Conservation (phyloP, 768 basidiomycete genomes). For the Mycena crocata region DNA sequence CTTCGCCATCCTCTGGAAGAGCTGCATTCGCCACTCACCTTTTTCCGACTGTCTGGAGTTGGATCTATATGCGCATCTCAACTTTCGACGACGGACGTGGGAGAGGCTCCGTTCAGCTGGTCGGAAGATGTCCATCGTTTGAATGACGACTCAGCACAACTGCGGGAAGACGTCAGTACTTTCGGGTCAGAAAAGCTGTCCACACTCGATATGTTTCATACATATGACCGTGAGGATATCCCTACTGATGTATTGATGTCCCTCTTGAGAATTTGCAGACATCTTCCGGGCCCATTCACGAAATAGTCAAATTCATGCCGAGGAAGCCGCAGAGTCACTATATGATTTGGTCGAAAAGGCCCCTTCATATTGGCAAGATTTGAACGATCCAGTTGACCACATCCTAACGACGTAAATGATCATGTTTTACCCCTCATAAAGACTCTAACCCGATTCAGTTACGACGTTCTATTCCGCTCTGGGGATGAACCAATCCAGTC, state of each 20-base stretch:
- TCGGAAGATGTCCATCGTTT: slow-evolving; percentile 53
- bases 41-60: slow-evolving; percentile 61
- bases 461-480: slow-evolving; percentile 69
- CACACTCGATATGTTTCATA: slow-evolving; percentile 60
- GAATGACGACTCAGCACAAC: slow-evolving; percentile 38
- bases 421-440: slow-evolving; percentile 4
- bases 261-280: slow-evolving; percentile 42
- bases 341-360: slow-evolving; percentile 65
- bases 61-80: slow-evolving; percentile 61
- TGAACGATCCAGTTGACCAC: slow-evolving; percentile 59
- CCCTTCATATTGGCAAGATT: slow-evolving; percentile 66
- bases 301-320: slow-evolving; percentile 41
- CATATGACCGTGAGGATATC: slow-evolving; percentile 63
- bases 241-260: not conserved
- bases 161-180: slow-evolving; percentile 53
- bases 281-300: slow-evolving; percentile 50
- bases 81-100: slow-evolving; percentile 39
- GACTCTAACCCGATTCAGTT: slow-evolving; percentile 51
- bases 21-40: slow-evolving; percentile 40
- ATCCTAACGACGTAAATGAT: slow-evolving; percentile 74
- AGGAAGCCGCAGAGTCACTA: slow-evolving; percentile 53
- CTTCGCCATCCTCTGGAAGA: slow-evolving; percentile 45
- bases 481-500: slow-evolving; percentile 58
- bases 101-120: slow-evolving; percentile 47
- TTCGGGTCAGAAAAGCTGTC: slow-evolving; percentile 57